Conservation (phyloP, 2,329 filamentous ascomycete genomes). For the Verticillium zaregamsianum region DNA sequence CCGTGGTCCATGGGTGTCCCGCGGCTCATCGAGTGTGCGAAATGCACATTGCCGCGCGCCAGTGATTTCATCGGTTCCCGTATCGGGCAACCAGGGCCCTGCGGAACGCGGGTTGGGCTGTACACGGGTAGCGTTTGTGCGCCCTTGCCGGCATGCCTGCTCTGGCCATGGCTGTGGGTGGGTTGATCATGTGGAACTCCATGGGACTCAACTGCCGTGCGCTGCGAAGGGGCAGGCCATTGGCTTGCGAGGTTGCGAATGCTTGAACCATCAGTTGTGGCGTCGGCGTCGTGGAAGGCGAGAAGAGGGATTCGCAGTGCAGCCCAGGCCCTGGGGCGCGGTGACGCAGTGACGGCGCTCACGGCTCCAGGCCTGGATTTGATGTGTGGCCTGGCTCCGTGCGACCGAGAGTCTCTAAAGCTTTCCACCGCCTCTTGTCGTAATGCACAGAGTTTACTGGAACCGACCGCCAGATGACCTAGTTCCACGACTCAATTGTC, state of each 20-base stretch:
- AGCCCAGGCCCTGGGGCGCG: neutral
- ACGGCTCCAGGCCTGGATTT: too few species aligned
- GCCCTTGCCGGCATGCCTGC: neutral
- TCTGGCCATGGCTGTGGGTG: neutral
- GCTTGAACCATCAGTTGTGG: neutral
- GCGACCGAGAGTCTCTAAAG: too few species aligned
- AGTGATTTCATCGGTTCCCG: neutral
- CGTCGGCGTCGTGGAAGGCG: neutral
- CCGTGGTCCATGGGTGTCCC: neutral
- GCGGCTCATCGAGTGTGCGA: neutral
- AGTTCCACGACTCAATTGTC: neutral
- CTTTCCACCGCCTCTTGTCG: too few species aligned
- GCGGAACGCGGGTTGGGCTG: neutral
- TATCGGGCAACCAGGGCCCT: neutral
- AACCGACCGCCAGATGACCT: too few species aligned
- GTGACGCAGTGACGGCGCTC: too few species aligned
- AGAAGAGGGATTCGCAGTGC: neutral
- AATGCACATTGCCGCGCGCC: constrained; percentile 4
- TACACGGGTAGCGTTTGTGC: neutral
- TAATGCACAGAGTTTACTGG: too few species aligned
- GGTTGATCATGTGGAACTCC: neutral
- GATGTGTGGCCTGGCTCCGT: too few species aligned
- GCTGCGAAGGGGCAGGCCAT: neutral
- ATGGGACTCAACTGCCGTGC: neutral
- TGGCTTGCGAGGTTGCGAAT: neutral